Conservation (phyloP, 2,329 filamentous ascomycete species). For the Fusarium xylarioides region DNA sequence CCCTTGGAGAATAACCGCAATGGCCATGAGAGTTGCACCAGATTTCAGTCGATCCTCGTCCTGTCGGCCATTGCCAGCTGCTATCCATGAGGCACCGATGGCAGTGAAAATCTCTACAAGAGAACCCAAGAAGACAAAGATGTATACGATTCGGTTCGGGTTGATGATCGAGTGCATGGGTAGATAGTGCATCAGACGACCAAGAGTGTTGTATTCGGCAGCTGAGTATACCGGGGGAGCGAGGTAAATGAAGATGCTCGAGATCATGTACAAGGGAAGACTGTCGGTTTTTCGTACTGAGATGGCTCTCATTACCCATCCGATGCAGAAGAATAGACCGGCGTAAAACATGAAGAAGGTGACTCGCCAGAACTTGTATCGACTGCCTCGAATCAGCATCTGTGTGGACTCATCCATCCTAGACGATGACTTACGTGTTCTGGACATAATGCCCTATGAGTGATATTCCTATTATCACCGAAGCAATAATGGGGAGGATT, state of each 20-base stretch:
- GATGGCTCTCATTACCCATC: conserved; percentile 35
- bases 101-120: conserved; percentile 37
- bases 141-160: conserved; percentile 41
- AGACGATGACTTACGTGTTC: conserved; percentile 13
- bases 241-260: conserved; percentile 39
- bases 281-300: conserved; percentile 33
- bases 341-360: conserved; percentile 43
- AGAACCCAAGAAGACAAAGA: conserved; percentile 39
- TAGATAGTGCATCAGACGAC: conserved; percentile 40
- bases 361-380: conserved; percentile 39
- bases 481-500: conserved; percentile 32
- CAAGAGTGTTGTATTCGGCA: conserved; percentile 41
- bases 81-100: conserved; percentile 40
- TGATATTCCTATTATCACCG: conserved; percentile 32
- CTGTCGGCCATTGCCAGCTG: conserved; percentile 43
- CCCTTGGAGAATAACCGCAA: conserved; percentile 56
- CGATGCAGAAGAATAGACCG: conserved; percentile 34
- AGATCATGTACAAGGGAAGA: conserved; percentile 38
- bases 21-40: conserved; percentile 64
- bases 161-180: conserved; percentile 41
- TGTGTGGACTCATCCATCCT: fast-evolving
- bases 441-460: conserved; percentile 27
- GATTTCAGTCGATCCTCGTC: conserved; percentile 63
- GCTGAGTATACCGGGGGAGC: conserved; percentile 39
- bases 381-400: conserved; percentile 4